phyloP scores from a whole-genome alignment of 164 flowering plant genomes.

The Magnolia kwangsiensis region DNA sequence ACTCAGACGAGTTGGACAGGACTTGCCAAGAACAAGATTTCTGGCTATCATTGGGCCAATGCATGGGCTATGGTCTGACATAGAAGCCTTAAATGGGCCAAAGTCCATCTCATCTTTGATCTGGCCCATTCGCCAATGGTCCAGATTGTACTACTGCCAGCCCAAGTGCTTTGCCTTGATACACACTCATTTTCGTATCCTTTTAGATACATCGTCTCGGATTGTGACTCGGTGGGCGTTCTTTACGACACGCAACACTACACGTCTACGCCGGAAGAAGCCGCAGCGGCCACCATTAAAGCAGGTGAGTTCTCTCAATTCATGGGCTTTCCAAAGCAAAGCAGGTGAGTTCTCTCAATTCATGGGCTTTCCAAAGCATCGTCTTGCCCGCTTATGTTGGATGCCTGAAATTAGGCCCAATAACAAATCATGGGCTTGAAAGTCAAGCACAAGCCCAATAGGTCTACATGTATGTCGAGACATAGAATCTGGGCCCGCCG shows the following conservation, averaged over 20 bases:
- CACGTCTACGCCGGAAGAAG: conserved; percentile 80
- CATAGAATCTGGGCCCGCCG: no score
- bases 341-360: conserved; percentile 40
- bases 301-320: conserved; percentile 40
- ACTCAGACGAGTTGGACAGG: no score
- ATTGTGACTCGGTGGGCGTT: conserved; percentile 86
- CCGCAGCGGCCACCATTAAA: conserved; percentile 81
- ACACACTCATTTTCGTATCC: background rate
- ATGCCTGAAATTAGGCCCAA: background rate
- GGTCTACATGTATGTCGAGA: no score
- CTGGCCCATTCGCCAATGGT: no score
- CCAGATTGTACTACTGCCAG: background rate
- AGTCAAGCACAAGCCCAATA: no score
- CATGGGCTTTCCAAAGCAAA: conserved; percentile 8
- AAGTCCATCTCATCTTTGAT: no score
- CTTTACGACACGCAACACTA: conserved; percentile 68
- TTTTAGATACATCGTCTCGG: conserved; percentile 82
- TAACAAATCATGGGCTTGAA: background rate
- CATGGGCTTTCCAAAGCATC: no score
- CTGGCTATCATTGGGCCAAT: no score
- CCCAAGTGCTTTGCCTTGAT: background rate
- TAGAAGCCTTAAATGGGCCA: no score
- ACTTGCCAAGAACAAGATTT: no score
- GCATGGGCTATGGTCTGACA: no score
- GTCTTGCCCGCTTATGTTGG: no score